phyloP scores from a whole-genome alignment of 805 yeast species.

The Zygosaccharomyces lentus region DNA sequence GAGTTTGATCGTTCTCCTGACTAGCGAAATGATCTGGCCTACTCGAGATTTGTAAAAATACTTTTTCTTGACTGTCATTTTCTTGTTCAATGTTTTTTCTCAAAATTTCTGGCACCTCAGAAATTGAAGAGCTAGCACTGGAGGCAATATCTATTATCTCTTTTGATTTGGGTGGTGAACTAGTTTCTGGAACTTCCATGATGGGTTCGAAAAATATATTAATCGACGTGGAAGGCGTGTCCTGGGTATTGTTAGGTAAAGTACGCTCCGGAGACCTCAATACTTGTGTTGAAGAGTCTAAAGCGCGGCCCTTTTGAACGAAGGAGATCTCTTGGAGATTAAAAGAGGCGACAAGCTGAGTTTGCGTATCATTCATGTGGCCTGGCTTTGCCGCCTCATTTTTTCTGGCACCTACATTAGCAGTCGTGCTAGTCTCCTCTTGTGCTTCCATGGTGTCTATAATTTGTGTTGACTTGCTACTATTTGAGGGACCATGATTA shows the following conservation, averaged over 20 bases:
- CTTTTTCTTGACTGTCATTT: slow-evolving; percentile 10
- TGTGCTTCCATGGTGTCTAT: slow-evolving; percentile 17
- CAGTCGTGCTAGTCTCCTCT: slow-evolving; percentile 2
- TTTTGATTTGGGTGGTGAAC: slow-evolving; percentile 18
- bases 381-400: neutral
- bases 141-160: slow-evolving; percentile 2
- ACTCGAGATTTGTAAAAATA: slow-evolving; percentile 18
- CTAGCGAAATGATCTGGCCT: slow-evolving; percentile 10
- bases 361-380: slow-evolving; percentile 6
- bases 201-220: slow-evolving; percentile 10
- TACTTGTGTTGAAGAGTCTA: slow-evolving; percentile 9
- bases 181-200: slow-evolving; percentile 23
- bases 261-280: slow-evolving; percentile 14
- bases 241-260: slow-evolving; percentile 2
- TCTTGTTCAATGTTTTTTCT: neutral
- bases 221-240: slow-evolving; percentile 4
- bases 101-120: neutral
- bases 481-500: slow-evolving; percentile 6
- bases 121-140: slow-evolving; percentile 7
- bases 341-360: slow-evolving; percentile 12
- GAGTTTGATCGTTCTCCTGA: neutral
- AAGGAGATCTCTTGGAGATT: slow-evolving; percentile 1
- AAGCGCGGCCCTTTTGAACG: slow-evolving; percentile 1
- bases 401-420: neutral
- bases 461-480: slow-evolving; percentile 21